A percentile compares a stretch with the other conserved stretches of the same genome.
These are phyloP conservation scores for Blastocystis sp. DNA, from an alignment of 352 stramenopile species.

Conservation along the genomic window DNA sequence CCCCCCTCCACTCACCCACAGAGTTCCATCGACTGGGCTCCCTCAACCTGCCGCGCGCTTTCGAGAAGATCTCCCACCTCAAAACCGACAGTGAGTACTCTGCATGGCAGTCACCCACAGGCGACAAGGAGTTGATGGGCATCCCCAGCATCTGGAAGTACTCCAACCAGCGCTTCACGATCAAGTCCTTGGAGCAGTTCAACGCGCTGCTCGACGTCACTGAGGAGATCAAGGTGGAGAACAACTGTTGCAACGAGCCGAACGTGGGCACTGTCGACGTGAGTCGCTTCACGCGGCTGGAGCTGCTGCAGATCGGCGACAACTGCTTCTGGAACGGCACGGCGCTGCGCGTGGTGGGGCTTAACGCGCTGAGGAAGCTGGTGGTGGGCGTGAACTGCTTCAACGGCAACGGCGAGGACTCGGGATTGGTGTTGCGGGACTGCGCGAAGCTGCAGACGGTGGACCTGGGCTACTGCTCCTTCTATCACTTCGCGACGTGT, in stretches of 20 bases:
- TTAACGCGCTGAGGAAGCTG: not conserved
- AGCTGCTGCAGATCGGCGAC: not conserved
- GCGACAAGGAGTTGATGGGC: not conserved
- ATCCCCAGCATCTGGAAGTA: not conserved
- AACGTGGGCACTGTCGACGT: not conserved
- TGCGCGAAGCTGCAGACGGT: not conserved
- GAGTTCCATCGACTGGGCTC: not conserved
- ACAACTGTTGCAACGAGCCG: not conserved
- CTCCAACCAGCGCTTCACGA: not conserved
- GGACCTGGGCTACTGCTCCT: not conserved
- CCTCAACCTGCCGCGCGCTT: not conserved
- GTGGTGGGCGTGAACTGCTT: not conserved
- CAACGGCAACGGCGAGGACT: not conserved
- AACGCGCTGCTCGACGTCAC: not conserved
- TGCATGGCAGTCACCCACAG: not conserved
- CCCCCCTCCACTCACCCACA: not conserved
- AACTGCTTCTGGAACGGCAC: not conserved
- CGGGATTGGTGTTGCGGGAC: not conserved
- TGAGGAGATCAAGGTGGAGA: no score
- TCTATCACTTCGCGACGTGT: not conserved
- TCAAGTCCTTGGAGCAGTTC: not conserved
- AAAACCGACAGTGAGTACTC: not conserved
- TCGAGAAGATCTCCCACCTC: not conserved
- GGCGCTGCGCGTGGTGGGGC: not conserved
- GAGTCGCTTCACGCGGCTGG: not conserved